Evolutionary conservation across 177 flowering plant species (phyloP).

Genomic region (Vitis hybrid): DNA sequence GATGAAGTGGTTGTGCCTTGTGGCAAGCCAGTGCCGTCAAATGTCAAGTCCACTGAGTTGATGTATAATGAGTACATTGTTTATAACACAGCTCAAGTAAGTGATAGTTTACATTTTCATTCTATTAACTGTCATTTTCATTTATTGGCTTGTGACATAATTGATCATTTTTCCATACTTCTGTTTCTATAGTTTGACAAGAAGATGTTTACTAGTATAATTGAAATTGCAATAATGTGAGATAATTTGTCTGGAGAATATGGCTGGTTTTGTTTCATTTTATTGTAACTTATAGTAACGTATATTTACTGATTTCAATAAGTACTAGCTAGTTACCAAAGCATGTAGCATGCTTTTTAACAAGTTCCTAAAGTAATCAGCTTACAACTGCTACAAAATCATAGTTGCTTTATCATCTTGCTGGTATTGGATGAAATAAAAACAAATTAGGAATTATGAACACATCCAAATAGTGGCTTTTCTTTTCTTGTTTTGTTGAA

Average conservation of each 20-base stretch:
- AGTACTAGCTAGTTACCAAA: not conserved
- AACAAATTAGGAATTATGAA: not conserved
- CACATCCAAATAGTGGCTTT: too few relatives aligned
- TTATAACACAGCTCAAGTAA: conserved; percentile 88
- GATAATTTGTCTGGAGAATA: too few relatives aligned
- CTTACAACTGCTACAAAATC: not conserved
- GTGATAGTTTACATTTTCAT: conserved; percentile 14
- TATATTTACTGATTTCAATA: not conserved
- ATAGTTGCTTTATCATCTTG: not conserved
- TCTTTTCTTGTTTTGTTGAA: too few relatives aligned
- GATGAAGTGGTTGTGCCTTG: conserved; percentile 84
- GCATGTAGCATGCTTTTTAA: not conserved
- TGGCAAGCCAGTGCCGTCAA: conserved; percentile 82
- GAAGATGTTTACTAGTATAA: not conserved
- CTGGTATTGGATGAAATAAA: not conserved
- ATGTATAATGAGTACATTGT: conserved; percentile 95
- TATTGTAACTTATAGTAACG: not conserved
- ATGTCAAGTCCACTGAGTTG: conserved; percentile 70
- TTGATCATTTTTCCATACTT: not conserved
- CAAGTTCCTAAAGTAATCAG: not conserved
- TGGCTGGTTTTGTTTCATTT: not conserved
- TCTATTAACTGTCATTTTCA: not conserved
- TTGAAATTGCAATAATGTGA: not conserved
- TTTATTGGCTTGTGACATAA: not conserved
- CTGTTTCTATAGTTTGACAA: not conserved